Conservation (phyloP, 1,139 yeast species). For the Scheffersomyces segobiensis region DNA sequence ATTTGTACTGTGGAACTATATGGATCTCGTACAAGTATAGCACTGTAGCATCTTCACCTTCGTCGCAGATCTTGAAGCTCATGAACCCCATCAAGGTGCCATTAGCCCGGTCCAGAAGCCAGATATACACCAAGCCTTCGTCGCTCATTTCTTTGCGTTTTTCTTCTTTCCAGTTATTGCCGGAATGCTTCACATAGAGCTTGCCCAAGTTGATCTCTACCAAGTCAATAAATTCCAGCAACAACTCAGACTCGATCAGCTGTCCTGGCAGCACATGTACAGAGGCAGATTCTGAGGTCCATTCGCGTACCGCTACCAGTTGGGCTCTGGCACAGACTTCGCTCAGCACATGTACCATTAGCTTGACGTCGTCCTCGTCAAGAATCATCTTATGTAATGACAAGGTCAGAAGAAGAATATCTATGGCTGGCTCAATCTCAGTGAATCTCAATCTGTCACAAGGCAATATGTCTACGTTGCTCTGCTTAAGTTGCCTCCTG, state of each 20-base stretch:
- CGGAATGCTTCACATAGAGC: conserved; percentile 29
- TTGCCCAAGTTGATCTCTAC: conserved; percentile 33
- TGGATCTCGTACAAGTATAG: conserved; percentile 60
- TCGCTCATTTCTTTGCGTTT: conserved; percentile 50
- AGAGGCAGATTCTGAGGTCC: background rate
- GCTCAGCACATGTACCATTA: conserved; percentile 12
- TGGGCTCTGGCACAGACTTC: conserved; percentile 11
- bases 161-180: conserved; percentile 43
- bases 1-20: conserved; percentile 30
- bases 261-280: background rate
- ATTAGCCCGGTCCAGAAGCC: conserved; percentile 14
- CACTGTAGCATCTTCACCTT: conserved; percentile 29
- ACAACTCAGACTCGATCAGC: background rate
- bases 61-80: conserved; percentile 40
- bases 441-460: background rate
- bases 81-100: conserved; percentile 41
- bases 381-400: background rate
- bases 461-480: background rate
- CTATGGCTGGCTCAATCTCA: background rate
- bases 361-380: conserved; percentile 22
- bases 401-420: background rate
- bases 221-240: conserved; percentile 21
- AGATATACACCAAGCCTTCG: conserved; percentile 42
- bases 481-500: background rate
- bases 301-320: conserved; percentile 12